Base-by-base conservation (phyloP, 148 eudicot species). In the Heliosperma pusillum region DNA sequence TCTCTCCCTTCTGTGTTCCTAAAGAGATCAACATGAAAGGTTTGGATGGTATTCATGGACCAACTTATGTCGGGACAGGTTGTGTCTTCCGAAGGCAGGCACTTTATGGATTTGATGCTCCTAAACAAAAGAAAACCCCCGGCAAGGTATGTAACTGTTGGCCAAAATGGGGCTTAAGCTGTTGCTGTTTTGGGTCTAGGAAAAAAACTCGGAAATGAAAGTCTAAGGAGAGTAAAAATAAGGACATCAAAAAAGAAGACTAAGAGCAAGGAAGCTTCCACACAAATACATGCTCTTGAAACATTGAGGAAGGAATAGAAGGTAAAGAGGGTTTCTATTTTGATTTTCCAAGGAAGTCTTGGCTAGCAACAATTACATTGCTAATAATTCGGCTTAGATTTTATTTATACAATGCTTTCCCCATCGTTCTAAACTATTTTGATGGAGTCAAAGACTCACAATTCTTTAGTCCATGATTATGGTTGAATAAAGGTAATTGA, bases 271-370 rank as follows among this genome's bases (percentile, higher is more conserved):
- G 96, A 92, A 27, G 76, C 88, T 1, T 87, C 88, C 15, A 84
- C 94, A 19, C 99, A 90, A 80, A 89, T 95, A 75, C 94, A 90
- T 63, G 92, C 96, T 42, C 94, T 95, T 75, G 99, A 95, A 90
- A 95, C 75, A 92, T 95, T 36, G 96, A 95, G 81, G 99, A 92
- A 77, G 99, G 99, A 78, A 83, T 90, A 29, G 99, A 95, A 89
- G 99, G 99, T 95, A 78, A 81, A 76, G 50, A 11, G 20, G 12
- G 15, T 1, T 30, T 70, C 5, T 45, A 26, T 0, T n/a, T 58
- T 25, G 17, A 16, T 50, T 50, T 58, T 25, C 30, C 10, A 33
- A 72, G 36, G 45, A 50, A 21, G 59, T 27, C 15, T 50, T 50
- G 19, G 10, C 17, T 4, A 50, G 19, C 55, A 50, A 50, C 55